A percentile compares a stretch with the other conserved stretches of the same genome.
Evolutionary conservation across 371 early-diverging fungal species (phyloP).

Genomic region (Mortierella sp.): DNA sequence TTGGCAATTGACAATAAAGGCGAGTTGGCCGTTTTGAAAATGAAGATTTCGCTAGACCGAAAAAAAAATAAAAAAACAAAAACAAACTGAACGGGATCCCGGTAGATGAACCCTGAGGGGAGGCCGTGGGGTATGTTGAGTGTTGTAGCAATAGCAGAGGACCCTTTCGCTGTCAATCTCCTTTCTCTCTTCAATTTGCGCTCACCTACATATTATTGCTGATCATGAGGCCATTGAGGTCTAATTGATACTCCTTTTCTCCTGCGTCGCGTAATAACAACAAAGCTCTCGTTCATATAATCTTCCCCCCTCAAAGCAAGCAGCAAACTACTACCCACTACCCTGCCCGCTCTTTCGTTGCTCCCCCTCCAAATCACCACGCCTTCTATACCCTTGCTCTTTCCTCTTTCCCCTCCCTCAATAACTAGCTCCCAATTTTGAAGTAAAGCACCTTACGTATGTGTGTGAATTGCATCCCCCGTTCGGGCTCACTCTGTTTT

Average conservation of each 20-base stretch:
- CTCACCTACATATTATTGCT: background rate
- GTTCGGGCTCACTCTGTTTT: background rate
- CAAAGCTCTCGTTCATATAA: background rate
- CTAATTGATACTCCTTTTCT: background rate
- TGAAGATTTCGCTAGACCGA: background rate
- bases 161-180: background rate
- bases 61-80: background rate
- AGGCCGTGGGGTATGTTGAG: background rate
- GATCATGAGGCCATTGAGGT: background rate
- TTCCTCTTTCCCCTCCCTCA: background rate
- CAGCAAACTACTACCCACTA: too few species aligned
- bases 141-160: background rate
- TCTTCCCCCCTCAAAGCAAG: background rate
- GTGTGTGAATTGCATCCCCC: background rate
- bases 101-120: background rate
- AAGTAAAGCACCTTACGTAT: too few species aligned
- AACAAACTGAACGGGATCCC: background rate
- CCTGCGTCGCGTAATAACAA: background rate
- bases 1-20: background rate
- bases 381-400: background rate
- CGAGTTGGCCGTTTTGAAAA: slow-evolving; percentile 4
- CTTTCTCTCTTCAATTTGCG: background rate
- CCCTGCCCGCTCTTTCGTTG: too few species aligned
- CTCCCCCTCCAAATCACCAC: too few species aligned
- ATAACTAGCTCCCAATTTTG: background rate